phyloP scores from a whole-genome alignment of 2,329 filamentous ascomycete genomes.

The Phoma herbarum region DNA sequence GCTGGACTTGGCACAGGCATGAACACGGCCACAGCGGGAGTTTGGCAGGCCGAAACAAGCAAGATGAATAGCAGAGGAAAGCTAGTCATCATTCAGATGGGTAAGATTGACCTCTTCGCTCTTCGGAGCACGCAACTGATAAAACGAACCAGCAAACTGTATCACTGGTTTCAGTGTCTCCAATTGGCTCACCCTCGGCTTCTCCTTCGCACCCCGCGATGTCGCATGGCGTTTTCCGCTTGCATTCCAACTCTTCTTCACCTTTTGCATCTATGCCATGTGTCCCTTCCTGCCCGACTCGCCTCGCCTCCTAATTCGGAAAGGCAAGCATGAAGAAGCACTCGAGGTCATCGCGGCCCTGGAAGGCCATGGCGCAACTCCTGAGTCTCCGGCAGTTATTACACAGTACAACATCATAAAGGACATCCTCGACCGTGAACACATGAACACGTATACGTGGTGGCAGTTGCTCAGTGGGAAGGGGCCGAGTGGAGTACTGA shows the following conservation, averaged over 20 bases:
- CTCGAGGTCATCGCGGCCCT: constrained; percentile 47
- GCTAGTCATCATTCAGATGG: constrained; percentile 58
- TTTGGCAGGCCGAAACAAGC: constrained; percentile 59
- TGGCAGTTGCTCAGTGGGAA: constrained; percentile 55
- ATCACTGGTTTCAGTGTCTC: constrained; percentile 56
- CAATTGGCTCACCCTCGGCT: constrained; percentile 55
- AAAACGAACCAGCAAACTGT: constrained; percentile 46
- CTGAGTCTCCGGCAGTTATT: constrained; percentile 46
- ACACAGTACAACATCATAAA: constrained; percentile 53
- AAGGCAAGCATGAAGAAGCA: constrained; percentile 58
- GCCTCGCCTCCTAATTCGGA: constrained; percentile 61
- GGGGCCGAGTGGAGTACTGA: constrained; percentile 53
- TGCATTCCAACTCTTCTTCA: constrained; percentile 65
- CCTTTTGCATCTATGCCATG: constrained; percentile 63
- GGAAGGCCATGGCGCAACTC: constrained; percentile 51
- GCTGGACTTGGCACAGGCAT: constrained; percentile 58
- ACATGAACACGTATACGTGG: constrained; percentile 57
- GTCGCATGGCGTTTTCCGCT: constrained; percentile 60
- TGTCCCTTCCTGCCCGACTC: constrained; percentile 54
- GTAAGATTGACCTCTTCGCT: constrained; percentile 20
- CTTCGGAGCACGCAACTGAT: constrained; percentile 6
- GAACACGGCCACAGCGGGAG: constrained; percentile 61
- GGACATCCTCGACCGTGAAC: constrained; percentile 55
- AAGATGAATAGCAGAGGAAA: constrained; percentile 58
- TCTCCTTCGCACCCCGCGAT: constrained; percentile 52